Percentiles rank a stretch among this genome's conserved stretches.
Conservation (phyloP, 177 flowering plant species). For the Vitis hybrid region DNA sequence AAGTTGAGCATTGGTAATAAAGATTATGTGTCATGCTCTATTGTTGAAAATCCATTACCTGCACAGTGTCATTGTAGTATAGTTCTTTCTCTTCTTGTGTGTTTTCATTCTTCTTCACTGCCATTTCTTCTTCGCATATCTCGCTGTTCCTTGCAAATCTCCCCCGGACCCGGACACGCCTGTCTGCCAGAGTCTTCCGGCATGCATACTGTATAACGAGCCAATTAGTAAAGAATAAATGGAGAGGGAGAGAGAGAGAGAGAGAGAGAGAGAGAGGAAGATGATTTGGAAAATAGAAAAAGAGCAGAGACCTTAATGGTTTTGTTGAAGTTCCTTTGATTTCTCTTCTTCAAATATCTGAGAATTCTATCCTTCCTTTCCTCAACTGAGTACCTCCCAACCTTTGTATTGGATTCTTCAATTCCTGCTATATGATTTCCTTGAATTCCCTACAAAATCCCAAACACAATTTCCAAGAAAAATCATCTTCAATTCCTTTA, state of each 20-base stretch:
- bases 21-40: neutral
- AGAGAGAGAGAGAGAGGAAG: neutral
- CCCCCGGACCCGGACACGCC: slow-evolving; percentile 73
- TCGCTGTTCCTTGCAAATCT: slow-evolving; percentile 80
- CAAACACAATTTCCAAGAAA: no score
- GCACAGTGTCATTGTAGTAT: slow-evolving; percentile 14
- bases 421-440: slow-evolving; percentile 16
- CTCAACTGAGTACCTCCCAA: slow-evolving; percentile 60
- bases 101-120: slow-evolving; percentile 14
- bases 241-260: neutral
- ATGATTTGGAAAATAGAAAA: neutral
- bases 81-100: slow-evolving; percentile 14
- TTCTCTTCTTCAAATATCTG: slow-evolving; percentile 76
- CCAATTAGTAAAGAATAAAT: neutral
- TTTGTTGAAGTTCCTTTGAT: slow-evolving; percentile 84
- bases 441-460: slow-evolving; percentile 33
- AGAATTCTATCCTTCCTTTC: slow-evolving; percentile 76
- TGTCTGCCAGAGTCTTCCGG: slow-evolving; percentile 80
- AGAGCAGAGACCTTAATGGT: slow-evolving; percentile 63
- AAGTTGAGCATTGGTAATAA: neutral
- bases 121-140: slow-evolving; percentile 27
- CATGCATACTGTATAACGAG: slow-evolving; percentile 62
- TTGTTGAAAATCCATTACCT: slow-evolving; percentile 21
- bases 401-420: slow-evolving; percentile 37
- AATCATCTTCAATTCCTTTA: no score